phyloP scores from a whole-genome alignment of 78 protist species.

The Chrysochromulina tobinii region DNA sequence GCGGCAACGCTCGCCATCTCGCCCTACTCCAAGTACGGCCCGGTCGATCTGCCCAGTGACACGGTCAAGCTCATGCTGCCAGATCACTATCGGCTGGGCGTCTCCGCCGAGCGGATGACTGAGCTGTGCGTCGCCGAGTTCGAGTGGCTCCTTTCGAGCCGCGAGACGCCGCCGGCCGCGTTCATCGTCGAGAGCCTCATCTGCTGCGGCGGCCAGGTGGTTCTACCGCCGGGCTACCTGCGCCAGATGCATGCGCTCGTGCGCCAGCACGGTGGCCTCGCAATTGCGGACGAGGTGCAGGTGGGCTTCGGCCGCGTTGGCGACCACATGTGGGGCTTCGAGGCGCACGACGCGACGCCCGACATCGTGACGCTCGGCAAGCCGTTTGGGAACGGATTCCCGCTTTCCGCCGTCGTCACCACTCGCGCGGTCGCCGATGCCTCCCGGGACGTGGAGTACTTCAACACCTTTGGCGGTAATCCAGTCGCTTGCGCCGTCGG shows the following conservation, averaged over 20 bases:
- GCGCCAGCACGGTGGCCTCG: constrained; percentile 68
- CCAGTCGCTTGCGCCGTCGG: constrained; percentile 72
- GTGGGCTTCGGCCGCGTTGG: constrained; percentile 79
- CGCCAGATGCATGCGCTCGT: constrained; percentile 17
- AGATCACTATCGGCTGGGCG: background rate
- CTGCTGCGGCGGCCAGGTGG: constrained; percentile 68
- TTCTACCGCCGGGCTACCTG: constrained; percentile 59
- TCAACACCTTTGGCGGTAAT: constrained; percentile 86
- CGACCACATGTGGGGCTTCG: constrained; percentile 67
- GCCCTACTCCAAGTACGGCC: constrained; percentile 26
- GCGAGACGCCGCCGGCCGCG: constrained; percentile 11
- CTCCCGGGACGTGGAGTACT: constrained; percentile 40
- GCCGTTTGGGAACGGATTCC: constrained; percentile 81
- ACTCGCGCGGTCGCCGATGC: constrained; percentile 47
- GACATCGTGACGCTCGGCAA: constrained; percentile 80
- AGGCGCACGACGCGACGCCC: constrained; percentile 47
- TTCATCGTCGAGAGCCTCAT: constrained; percentile 7
- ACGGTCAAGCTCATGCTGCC: background rate
- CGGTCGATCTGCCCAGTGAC: background rate
- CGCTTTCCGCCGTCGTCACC: constrained; percentile 74
- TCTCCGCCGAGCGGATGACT: background rate
- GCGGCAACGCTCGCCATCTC: background rate
- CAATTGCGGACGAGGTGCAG: constrained; percentile 87
- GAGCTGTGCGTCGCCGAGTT: background rate
- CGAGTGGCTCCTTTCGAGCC: background rate